Evolutionary conservation across 106 monocot genomes (phyloP), one percentile per base, ranked within the genome.

Genomic region (Vanilla planifolia): DNA sequence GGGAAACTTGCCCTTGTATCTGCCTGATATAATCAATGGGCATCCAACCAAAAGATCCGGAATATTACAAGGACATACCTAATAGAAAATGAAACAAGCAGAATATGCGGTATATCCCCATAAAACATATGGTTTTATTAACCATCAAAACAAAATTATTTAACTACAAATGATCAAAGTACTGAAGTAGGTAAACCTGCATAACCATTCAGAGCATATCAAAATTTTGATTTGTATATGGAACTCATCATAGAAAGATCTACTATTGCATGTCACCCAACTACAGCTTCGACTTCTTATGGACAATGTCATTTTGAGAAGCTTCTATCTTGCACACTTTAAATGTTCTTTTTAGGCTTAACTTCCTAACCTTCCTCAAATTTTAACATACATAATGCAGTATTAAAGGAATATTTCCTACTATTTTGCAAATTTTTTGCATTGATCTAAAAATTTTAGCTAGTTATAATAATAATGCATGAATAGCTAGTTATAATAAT

Each of bases 21-120:
- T 81, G 30, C 95, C 95, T 51, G 71, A 81, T 51, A 96, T 25
- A 34, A 83, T 64, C 47, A 87, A 55, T 50, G 90, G 89, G 67
- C 63, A 69, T 53, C 61, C 72, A 55, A 56, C 46, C 56, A 75
- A 87, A 63, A 96, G 84, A 75, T 96, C 95, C 60, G 86, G 90
- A 69, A 96, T 64, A 45, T 78, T 62, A 43, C 36, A 60, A 36
- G 84, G 79, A 55, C 84, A 79, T 23, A 90, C 66, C 95, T 96
- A 73, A 73, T 65, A 35, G 29, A 78, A 60, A 55, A 26, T 19
- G 65, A 67, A 33, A 50, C 10, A 50, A 0, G 13, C 13, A 9
- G 24, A 22, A 25, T 26, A 11, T 8, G 26, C 20, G 3, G 50
- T 10, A 7, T 50, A 22, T 50, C 10, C 25, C 25, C 26, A 3